These are phyloP conservation scores for Solanum tarijense DNA, from an alignment of 257 asterid genomes.

Conservation along the genomic window DNA sequence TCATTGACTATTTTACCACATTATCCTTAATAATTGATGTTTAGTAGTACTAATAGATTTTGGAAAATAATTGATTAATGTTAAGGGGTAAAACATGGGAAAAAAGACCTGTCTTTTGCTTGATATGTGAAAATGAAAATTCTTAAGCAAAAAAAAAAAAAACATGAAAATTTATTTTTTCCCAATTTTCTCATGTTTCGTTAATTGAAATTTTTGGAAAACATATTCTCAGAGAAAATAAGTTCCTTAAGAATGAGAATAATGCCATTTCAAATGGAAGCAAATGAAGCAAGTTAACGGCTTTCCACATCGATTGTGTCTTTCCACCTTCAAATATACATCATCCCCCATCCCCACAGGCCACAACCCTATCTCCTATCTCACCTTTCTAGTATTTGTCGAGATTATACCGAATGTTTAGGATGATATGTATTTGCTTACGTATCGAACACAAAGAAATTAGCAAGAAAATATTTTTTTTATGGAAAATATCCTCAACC, in stretches of 20 bases:
- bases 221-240: too few relatives aligned
- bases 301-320: background rate
- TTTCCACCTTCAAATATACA: background rate
- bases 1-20: background rate
- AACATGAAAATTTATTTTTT: too few relatives aligned
- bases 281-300: background rate
- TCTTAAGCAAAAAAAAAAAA: too few relatives aligned
- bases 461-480: background rate
- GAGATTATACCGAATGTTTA: background rate
- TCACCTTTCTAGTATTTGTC: too few relatives aligned
- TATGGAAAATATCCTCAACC: background rate
- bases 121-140: background rate
- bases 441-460: too few relatives aligned
- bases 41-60: background rate
- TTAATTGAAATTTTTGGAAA: background rate
- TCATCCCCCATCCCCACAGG: background rate
- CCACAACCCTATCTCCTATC: background rate
- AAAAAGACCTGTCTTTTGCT: background rate
- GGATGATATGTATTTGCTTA: background rate
- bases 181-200: rapidly evolving
- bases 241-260: background rate
- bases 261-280: background rate
- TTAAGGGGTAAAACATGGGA: background rate
- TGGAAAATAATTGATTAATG: background rate
- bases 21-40: background rate